Evolutionary conservation across 1,139 yeast species (phyloP).

Genomic region (Yamadazyma mexicana): DNA sequence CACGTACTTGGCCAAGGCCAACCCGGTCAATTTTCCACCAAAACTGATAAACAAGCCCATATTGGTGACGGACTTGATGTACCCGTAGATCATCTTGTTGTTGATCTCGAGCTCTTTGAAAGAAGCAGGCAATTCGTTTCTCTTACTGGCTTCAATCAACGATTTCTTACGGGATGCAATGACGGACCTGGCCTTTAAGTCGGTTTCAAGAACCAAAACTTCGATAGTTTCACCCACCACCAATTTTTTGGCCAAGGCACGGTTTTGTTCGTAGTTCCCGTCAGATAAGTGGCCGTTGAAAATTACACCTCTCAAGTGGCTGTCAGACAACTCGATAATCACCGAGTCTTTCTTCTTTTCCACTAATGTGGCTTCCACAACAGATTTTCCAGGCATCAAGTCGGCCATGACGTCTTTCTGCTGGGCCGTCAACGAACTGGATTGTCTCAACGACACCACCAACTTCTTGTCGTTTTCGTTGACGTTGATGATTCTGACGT

Average conservation of each 20-base stretch:
- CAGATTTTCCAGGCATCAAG: conserved; percentile 60
- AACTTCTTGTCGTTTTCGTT: conserved; percentile 58
- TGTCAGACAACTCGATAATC: conserved; percentile 60
- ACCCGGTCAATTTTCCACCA: conserved; percentile 78
- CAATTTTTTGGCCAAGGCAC: conserved; percentile 58
- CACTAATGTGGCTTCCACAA: conserved; percentile 61
- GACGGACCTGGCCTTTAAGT: conserved; percentile 57
- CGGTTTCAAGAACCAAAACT: conserved; percentile 69
- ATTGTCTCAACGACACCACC: conserved; percentile 72
- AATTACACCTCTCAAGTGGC: conserved; percentile 68
- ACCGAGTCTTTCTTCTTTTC: conserved; percentile 77
- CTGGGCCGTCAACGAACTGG: conserved; percentile 49
- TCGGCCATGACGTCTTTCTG: conserved; percentile 51
- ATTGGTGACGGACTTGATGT: conserved; percentile 70
- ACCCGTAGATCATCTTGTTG: conserved; percentile 63
- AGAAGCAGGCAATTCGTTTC: conserved; percentile 52
- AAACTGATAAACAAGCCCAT: conserved; percentile 84
- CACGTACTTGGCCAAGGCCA: conserved; percentile 77
- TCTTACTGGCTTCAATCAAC: conserved; percentile 63
- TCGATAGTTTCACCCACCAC: conserved; percentile 61
- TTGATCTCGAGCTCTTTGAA: conserved; percentile 58
- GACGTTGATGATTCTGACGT: conserved; percentile 62
- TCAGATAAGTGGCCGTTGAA: conserved; percentile 76
- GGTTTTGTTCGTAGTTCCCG: conserved; percentile 70
- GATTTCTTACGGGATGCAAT: conserved; percentile 66